Conservation (phyloP, 164 flowering plant species). For the Kalanchoe fedtschenkoi region DNA sequence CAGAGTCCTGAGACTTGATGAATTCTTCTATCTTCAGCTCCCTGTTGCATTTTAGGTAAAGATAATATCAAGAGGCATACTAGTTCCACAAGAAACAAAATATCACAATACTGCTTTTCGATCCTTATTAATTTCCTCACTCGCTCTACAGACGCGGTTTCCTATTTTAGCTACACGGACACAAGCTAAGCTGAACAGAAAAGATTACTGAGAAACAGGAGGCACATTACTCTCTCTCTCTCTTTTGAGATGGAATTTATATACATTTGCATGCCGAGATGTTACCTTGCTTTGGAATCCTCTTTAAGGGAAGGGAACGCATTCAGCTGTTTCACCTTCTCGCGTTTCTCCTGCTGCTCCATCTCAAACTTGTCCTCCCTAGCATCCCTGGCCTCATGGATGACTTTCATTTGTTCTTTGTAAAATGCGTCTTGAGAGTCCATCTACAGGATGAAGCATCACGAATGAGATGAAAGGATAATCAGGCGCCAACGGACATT, state of each 20-base stretch:
- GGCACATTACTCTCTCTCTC: too few species aligned
- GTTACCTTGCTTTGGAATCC: slow-evolving; percentile 36
- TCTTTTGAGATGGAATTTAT: background rate
- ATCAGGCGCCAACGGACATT: background rate
- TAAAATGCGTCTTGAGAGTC: slow-evolving; percentile 58
- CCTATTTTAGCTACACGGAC: too few species aligned
- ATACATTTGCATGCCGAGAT: background rate
- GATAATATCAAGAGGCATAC: background rate
- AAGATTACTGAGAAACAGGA: too few species aligned
- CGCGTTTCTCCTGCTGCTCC: slow-evolving; percentile 49
- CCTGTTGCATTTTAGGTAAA: slow-evolving; percentile 16
- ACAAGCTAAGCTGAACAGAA: too few species aligned
- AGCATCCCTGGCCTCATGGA: slow-evolving; percentile 34
- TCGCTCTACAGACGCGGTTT: too few species aligned
- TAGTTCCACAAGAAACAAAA: background rate
- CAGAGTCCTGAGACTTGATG: slow-evolving; percentile 39
- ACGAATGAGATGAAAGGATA: background rate
- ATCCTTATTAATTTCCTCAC: too few species aligned
- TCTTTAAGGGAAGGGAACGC: slow-evolving; percentile 23
- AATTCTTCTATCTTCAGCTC: slow-evolving; percentile 28
- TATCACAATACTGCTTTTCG: too few species aligned
- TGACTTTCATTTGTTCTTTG: slow-evolving; percentile 39
- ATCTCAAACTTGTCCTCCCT: slow-evolving; percentile 57
- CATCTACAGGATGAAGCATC: slow-evolving; percentile 37
- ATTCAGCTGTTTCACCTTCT: slow-evolving; percentile 32